Conservation (phyloP, 78 protist genomes). For the Dictyostelium citrinum region DNA sequence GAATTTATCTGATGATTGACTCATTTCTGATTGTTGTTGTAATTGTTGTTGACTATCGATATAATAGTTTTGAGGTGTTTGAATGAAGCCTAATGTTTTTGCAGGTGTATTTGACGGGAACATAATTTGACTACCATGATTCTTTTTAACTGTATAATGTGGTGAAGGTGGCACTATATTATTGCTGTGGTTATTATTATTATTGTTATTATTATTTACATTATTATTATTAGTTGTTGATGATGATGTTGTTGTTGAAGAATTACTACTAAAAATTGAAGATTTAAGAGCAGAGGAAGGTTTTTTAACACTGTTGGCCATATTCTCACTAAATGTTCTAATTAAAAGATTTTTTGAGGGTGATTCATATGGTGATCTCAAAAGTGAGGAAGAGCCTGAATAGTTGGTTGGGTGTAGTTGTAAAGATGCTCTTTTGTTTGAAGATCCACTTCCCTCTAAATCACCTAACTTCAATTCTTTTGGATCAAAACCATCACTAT, state of each 20-base stretch:
- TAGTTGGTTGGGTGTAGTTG: neutral
- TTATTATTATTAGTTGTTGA: neutral
- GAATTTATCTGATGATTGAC: neutral
- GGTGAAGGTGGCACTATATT: constrained; percentile 14
- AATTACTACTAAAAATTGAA: neutral
- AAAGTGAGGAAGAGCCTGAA: neutral
- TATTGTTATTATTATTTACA: too few relatives aligned
- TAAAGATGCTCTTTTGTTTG: constrained; percentile 1
- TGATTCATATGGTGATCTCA: constrained; percentile 1
- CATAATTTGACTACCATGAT: neutral
- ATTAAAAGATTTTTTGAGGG: neutral
- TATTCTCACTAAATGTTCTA: neutral
- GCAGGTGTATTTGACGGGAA: constrained; percentile 7
- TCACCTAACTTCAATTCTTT: neutral
- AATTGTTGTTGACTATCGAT: neutral
- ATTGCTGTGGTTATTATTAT: neutral
- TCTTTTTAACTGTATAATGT: constrained; percentile 16
- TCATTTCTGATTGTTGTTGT: neutral
- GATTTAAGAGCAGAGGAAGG: neutral
- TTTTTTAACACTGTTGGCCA: neutral
- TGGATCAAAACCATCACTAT: constrained; percentile 5
- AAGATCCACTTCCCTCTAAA: neutral
- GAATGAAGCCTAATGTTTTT: neutral
- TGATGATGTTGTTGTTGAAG: neutral
- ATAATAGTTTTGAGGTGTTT: neutral